Conservation (phyloP, 2,329 filamentous ascomycete genomes). For the Aphanocladium album region DNA sequence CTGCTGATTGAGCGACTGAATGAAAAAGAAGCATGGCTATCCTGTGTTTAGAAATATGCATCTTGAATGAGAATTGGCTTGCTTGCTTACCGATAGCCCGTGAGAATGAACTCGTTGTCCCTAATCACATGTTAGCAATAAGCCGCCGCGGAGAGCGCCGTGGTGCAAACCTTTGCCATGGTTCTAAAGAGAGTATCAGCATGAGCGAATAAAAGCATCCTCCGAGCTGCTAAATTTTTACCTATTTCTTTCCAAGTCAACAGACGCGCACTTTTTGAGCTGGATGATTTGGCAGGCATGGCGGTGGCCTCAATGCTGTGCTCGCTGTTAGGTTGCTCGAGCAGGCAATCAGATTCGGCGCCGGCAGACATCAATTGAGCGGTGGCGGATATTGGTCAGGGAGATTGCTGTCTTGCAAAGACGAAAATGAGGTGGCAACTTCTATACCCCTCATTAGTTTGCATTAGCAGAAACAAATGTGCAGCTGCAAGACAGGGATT, state of each 20-base stretch:
- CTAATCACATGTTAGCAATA: conserved; percentile 1
- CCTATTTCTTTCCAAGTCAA: conserved; percentile 16
- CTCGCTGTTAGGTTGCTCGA: neutral
- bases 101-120: conserved; percentile 19
- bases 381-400: neutral
- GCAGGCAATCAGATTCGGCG: neutral
- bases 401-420: neutral
- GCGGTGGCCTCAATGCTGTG: neutral
- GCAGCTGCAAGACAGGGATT: neutral
- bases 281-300: neutral
- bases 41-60: neutral
- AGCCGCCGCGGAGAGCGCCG: neutral
- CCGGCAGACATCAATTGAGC: neutral
- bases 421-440: neutral
- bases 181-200: neutral
- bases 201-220: too few relatives aligned
- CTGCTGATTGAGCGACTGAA: conserved; percentile 15
- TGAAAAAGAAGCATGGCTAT: conserved; percentile 17
- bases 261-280: neutral
- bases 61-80: neutral
- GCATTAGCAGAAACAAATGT: neutral
- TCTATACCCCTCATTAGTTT: neutral
- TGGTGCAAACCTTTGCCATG: conserved; percentile 20
- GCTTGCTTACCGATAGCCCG: conserved; percentile 16
- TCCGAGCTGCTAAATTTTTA: too few relatives aligned